A percentile compares a stretch with the other conserved stretches of the same genome.
These are phyloP conservation scores for Orbilia blumenaviensis DNA, from an alignment of 2,329 filamentous ascomycete genomes.

Conservation along the genomic window DNA sequence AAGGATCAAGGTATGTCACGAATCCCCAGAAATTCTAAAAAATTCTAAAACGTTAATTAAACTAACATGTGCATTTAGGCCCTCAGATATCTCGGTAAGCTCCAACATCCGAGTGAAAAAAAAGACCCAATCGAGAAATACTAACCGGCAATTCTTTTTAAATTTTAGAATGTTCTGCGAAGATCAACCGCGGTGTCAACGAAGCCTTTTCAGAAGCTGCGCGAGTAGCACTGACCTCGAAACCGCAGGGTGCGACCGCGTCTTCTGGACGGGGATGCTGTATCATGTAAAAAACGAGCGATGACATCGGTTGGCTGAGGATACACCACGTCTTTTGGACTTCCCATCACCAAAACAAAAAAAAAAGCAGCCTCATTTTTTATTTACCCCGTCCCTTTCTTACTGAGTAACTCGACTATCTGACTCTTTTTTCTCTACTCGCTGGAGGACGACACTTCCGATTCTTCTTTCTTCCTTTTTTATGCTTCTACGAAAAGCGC, in stretches of 20 bases:
- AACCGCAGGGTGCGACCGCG: slow-evolving; percentile 66
- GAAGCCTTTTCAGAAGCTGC: slow-evolving; percentile 98
- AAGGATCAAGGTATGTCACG: slow-evolving; percentile 57
- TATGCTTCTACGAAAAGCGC: slow-evolving; percentile 46
- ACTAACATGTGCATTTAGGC: slow-evolving; percentile 66
- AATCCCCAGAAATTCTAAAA: not conserved
- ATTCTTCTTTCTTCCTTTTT: not conserved
- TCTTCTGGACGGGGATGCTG: slow-evolving; percentile 28
- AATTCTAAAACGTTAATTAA: not conserved
- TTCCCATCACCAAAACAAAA: no score
- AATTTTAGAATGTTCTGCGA: slow-evolving; percentile 93
- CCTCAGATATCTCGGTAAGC: slow-evolving; percentile 81
- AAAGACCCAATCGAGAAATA: not conserved
- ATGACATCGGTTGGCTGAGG: slow-evolving; percentile 5
- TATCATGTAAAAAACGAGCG: slow-evolving; percentile 37
- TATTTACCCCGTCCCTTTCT: not conserved
- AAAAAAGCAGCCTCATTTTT: slow-evolving; percentile 1
- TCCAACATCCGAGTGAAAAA: not conserved
- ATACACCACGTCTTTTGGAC: slow-evolving; percentile 9
- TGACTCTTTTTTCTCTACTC: not conserved
- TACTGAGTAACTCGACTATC: no score
- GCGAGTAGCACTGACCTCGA: slow-evolving; percentile 83
- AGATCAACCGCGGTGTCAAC: slow-evolving; percentile 97
- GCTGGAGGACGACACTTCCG: slow-evolving; percentile 5
- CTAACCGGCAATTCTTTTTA: slow-evolving; percentile 13